Evolutionary conservation across 2,329 filamentous ascomycete species (phyloP).

Genomic region (Fusarium sp.): DNA sequence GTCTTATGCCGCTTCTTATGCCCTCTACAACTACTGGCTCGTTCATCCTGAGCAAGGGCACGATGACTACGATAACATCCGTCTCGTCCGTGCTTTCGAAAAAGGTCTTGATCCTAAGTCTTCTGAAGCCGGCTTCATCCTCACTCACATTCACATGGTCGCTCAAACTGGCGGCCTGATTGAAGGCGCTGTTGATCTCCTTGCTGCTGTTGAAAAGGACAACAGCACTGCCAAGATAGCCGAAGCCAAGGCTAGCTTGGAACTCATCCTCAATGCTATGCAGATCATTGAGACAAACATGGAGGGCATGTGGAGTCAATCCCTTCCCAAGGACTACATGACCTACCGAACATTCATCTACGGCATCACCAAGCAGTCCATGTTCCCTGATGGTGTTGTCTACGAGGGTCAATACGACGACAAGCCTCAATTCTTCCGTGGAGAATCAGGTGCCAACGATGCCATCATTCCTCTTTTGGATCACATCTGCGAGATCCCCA

Average conservation of each 20-base stretch:
- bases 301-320: conserved; percentile 93
- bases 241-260: conserved; percentile 73
- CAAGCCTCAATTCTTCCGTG: conserved; percentile 83
- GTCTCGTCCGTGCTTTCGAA: conserved; percentile 91
- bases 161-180: conserved; percentile 84
- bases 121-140: conserved; percentile 95
- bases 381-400: conserved; percentile 92
- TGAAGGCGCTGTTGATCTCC: conserved; percentile 74
- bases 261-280: conserved; percentile 68
- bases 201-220: conserved; percentile 54
- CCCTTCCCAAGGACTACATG: conserved; percentile 84
- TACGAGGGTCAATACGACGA: conserved; percentile 84
- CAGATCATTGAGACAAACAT: conserved; percentile 80
- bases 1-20: conserved; percentile 71
- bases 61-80: conserved; percentile 74
- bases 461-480: conserved; percentile 93
- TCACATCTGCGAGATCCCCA: conserved; percentile 84
- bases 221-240: conserved; percentile 35
- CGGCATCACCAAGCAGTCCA: conserved; percentile 90
- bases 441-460: conserved; percentile 94
- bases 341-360: conserved; percentile 97
- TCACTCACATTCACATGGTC: conserved; percentile 97
- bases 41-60: conserved; percentile 67
- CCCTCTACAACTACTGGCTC: conserved; percentile 75
- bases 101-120: conserved; percentile 86